Evolutionary conservation across 208 protist species (phyloP).

Genomic region (Leishmania guyanensis): DNA sequence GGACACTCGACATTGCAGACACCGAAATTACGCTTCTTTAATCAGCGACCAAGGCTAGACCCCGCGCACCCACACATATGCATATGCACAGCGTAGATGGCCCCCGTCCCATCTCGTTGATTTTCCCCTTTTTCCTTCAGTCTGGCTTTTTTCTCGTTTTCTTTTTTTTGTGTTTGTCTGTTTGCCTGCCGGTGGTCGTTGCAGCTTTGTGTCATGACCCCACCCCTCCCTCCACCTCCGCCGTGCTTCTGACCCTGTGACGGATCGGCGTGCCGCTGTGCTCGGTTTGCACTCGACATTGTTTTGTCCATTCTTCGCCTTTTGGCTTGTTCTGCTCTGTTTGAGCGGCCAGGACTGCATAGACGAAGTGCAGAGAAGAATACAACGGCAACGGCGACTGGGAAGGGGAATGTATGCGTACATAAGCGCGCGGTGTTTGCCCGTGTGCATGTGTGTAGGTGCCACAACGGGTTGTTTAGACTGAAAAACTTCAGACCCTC

Average conservation of each 20-base stretch:
- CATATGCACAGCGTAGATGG: neutral
- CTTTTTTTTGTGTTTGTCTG: neutral
- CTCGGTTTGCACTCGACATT: neutral
- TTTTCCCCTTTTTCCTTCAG: neutral
- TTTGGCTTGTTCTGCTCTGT: neutral
- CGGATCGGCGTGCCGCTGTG: neutral
- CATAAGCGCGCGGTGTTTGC: neutral
- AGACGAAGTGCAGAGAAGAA: neutral
- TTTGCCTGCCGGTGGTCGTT: neutral
- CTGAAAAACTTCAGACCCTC: neutral
- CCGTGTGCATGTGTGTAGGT: neutral
- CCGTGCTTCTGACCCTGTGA: neutral
- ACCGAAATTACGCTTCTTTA: neutral
- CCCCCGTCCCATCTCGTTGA: neutral
- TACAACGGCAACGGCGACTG: neutral
- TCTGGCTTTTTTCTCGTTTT: neutral
- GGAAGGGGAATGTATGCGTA: neutral
- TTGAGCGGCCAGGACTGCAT: neutral
- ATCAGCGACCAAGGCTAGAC: neutral
- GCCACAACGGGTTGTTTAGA: neutral
- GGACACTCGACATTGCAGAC: neutral
- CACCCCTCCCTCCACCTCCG: neutral
- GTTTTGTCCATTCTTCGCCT: neutral
- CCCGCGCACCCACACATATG: neutral
- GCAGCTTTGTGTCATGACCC: neutral